These are phyloP conservation scores for Myochromella boudieri DNA, from an alignment of 768 basidiomycete genomes.

Conservation along the genomic window DNA sequence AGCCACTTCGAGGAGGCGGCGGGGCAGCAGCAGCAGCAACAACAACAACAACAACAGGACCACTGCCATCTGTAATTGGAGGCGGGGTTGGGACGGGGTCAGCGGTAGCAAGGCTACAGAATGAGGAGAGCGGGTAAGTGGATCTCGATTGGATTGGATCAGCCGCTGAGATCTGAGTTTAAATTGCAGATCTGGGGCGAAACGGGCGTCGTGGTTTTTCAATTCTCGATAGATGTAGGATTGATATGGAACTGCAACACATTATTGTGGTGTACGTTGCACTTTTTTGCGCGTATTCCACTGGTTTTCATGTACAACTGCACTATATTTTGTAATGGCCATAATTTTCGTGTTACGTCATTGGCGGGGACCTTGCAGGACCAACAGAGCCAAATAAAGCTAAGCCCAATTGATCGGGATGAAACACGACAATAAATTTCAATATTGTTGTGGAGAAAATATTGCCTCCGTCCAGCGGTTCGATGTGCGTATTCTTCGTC, in stretches of 20 bases:
- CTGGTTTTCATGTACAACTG: too few species aligned
- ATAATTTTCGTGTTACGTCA: slow-evolving; percentile 21
- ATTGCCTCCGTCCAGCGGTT: slow-evolving; percentile 27
- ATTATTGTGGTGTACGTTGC: too few species aligned
- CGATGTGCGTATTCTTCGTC: neutral
- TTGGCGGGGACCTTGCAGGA: slow-evolving; percentile 33
- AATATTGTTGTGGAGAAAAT: slow-evolving; percentile 21
- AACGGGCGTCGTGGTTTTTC: slow-evolving; percentile 94
- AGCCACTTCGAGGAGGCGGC: slow-evolving; percentile 93
- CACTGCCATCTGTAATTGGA: slow-evolving; percentile 39
- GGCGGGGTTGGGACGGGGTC: slow-evolving; percentile 53
- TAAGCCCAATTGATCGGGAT: slow-evolving; percentile 29
- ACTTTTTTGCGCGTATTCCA: too few species aligned
- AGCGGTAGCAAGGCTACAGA: slow-evolving; percentile 73
- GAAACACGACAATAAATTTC: slow-evolving; percentile 37
- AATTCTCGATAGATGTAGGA: slow-evolving; percentile 50
- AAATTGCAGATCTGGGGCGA: slow-evolving; percentile 40
- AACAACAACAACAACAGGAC: slow-evolving; percentile 37
- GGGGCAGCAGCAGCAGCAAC: slow-evolving; percentile 52
- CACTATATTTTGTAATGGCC: slow-evolving; percentile 18
- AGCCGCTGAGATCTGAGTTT: slow-evolving; percentile 11
- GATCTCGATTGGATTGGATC: slow-evolving; percentile 17
- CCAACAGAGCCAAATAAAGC: slow-evolving; percentile 20
- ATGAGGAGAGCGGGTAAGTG: slow-evolving; percentile 69
- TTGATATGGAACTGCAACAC: slow-evolving; percentile 7